Base-by-base conservation (phyloP, 2,329 filamentous ascomycete genomes). In the Nemania sp. region DNA sequence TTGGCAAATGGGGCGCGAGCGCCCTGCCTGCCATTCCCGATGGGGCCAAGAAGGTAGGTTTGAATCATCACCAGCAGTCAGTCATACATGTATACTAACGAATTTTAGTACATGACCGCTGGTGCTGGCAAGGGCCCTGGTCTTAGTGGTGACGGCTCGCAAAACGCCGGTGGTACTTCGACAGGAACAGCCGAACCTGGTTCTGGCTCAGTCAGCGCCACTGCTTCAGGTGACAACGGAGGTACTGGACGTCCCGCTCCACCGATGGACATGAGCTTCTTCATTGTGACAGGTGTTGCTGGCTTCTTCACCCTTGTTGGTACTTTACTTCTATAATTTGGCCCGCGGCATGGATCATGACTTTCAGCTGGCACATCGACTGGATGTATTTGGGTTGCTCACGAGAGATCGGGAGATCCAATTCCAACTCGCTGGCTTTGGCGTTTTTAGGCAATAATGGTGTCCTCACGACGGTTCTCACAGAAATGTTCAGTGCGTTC, bases 121-220 rank as follows among this genome's bases (percentile, higher is more conserved):
- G 81, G 81, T 63, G 80, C 80, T 42, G 81, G 81, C 28, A 63
- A 66, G 1, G 81, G 80, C 2, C 79, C 80, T 11, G 81, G 81
- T 59, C 74, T 84, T 14, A 69, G 69, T 3, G 80, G 80, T 5
- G 62, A 67, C 17, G 81, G 81, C 20, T 84, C 81, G 19, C 81
- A 84, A 72, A 74, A 78, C 44, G 74, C 77, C 9, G 73, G 71
- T 5, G 75, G 74, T 49, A 74, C 77, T 39, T 76, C 75, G 15
- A 77, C 78, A 33, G 73, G 73, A 30, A 70, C 71, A 46, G 73
- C 73, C 30, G 40, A 62, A 1, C 67, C 73, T 20, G 73, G 74
- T 31, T 75, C 74, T 24, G 74, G 72, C 28, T 69, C 67, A 15
- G 66, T 71, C 44, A 67, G 67, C 5, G 67, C 68, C 9, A 72